These are phyloP conservation scores for Angomonas deanei DNA, from an alignment of 208 protist species.

Conservation along the genomic window DNA sequence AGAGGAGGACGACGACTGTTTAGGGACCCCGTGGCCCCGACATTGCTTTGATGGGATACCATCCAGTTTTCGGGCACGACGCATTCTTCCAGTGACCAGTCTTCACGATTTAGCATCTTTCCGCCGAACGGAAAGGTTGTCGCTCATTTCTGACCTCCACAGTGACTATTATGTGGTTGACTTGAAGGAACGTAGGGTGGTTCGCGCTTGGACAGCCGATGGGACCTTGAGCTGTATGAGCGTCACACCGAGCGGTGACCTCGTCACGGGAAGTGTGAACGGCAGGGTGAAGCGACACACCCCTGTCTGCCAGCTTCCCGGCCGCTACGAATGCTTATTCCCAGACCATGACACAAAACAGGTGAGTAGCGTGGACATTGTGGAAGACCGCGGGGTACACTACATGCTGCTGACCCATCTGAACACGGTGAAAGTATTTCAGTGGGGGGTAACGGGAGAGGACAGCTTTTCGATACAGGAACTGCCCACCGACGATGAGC, in stretches of 20 bases:
- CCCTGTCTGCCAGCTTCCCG: neutral
- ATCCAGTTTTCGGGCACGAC: neutral
- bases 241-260: slow-evolving; percentile 29
- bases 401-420: neutral
- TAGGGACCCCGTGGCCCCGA: neutral
- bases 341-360: no score
- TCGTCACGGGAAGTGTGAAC: slow-evolving; percentile 20
- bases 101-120: no score
- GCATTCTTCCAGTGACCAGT: neutral
- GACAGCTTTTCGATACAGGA: no score
- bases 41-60: neutral
- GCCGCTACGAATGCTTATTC: no score
- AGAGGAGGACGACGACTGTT: slow-evolving; percentile 1
- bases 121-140: slow-evolving; percentile 52
- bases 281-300: slow-evolving; percentile 18
- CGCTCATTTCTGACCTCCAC: slow-evolving; percentile 46
- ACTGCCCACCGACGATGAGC: no score
- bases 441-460: no score
- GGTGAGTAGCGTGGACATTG: neutral
- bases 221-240: slow-evolving; percentile 63
- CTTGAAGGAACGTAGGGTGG: slow-evolving; percentile 32
- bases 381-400: neutral
- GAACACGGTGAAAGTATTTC: neutral
- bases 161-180: slow-evolving; percentile 60
- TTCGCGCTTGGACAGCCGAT: slow-evolving; percentile 27